These are phyloP conservation scores for Peronospora destructor DNA, from an alignment of 352 stramenopile genomes.

Conservation along the genomic window DNA sequence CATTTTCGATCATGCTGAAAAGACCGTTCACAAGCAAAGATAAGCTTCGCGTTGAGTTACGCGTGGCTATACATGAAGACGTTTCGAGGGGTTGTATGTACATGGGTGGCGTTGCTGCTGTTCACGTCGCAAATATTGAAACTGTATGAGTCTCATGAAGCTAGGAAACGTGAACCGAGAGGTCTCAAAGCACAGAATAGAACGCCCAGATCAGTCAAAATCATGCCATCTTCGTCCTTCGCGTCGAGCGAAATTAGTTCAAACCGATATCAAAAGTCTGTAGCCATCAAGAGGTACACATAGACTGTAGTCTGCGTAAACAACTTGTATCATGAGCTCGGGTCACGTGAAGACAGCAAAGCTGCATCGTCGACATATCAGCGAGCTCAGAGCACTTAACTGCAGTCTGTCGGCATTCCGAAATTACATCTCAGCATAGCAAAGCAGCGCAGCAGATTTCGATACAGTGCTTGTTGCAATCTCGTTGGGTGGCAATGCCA, in stretches of 20 bases:
- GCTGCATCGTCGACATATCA: slow-evolving; percentile 49
- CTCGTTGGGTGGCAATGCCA: slow-evolving; percentile 69
- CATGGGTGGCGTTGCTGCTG: slow-evolving; percentile 47
- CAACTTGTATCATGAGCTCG: slow-evolving; percentile 53
- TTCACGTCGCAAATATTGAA: slow-evolving; percentile 34
- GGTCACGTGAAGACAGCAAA: slow-evolving; percentile 65
- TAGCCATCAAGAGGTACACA: background rate
- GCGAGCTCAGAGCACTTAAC: slow-evolving; percentile 69
- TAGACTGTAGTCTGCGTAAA: slow-evolving; percentile 45
- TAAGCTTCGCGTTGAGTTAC: slow-evolving; percentile 56
- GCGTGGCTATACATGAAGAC: slow-evolving; percentile 59
- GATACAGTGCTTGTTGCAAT: slow-evolving; percentile 48
- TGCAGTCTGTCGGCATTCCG: slow-evolving; percentile 57
- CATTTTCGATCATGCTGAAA: slow-evolving; percentile 43
- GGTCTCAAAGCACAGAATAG: slow-evolving; percentile 75
- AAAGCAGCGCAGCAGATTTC: slow-evolving; percentile 68
- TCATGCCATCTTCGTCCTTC: slow-evolving; percentile 82
- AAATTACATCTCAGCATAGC: slow-evolving; percentile 45
- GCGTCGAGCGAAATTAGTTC: slow-evolving; percentile 70
- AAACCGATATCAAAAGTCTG: too few relatives aligned
- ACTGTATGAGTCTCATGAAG: slow-evolving; percentile 42
- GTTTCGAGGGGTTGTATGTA: slow-evolving; percentile 46
- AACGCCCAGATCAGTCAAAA: slow-evolving; percentile 83
- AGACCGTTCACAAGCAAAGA: slow-evolving; percentile 27
- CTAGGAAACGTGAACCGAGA: slow-evolving; percentile 60